These are phyloP conservation scores for Boletus sp. DNA, from an alignment of 768 basidiomycete genomes.

Conservation along the genomic window DNA sequence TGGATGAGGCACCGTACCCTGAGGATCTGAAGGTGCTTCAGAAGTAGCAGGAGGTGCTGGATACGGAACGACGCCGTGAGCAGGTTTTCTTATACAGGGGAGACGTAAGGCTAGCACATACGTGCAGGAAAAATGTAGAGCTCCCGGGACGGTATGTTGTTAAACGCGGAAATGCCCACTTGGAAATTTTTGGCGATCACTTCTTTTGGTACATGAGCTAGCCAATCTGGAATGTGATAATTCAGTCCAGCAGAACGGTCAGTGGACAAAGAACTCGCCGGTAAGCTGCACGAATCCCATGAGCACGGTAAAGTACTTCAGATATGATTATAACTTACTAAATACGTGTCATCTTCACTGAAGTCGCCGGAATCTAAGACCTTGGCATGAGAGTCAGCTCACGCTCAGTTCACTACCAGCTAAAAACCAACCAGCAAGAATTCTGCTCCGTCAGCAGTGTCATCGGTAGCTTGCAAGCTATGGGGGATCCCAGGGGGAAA, in stretches of 20 bases:
- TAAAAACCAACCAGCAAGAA: slow-evolving; percentile 40
- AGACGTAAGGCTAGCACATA: slow-evolving; percentile 11
- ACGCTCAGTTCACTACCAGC: not conserved
- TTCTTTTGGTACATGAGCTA: slow-evolving; percentile 53
- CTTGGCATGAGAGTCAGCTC: slow-evolving; percentile 1
- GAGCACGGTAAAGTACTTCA: not conserved
- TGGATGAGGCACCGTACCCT: slow-evolving; percentile 43
- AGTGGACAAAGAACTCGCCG: slow-evolving; percentile 22
- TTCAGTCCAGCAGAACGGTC: not conserved
- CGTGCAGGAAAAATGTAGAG: slow-evolving; percentile 51
- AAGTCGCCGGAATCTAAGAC: slow-evolving; percentile 41
- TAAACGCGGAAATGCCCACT: slow-evolving; percentile 42
- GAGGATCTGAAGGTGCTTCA: slow-evolving; percentile 33
- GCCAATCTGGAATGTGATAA: slow-evolving; percentile 43
- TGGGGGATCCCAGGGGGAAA: slow-evolving; percentile 56
- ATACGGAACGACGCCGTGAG: not conserved
- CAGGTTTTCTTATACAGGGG: not conserved
- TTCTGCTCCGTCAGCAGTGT: slow-evolving; percentile 42
- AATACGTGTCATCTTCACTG: slow-evolving; percentile 53
- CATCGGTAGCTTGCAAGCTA: slow-evolving; percentile 48
- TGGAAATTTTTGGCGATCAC: slow-evolving; percentile 64
- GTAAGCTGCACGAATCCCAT: slow-evolving; percentile 7
- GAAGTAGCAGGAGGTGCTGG: slow-evolving; percentile 36
- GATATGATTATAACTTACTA: slow-evolving; percentile 13
- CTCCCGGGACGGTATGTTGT: slow-evolving; percentile 49